Evolutionary conservation across 2,329 filamentous ascomycete species (phyloP), one percentile per base, ranked within the genome.

Genomic region (Fusarium pseudoanthophilum): DNA sequence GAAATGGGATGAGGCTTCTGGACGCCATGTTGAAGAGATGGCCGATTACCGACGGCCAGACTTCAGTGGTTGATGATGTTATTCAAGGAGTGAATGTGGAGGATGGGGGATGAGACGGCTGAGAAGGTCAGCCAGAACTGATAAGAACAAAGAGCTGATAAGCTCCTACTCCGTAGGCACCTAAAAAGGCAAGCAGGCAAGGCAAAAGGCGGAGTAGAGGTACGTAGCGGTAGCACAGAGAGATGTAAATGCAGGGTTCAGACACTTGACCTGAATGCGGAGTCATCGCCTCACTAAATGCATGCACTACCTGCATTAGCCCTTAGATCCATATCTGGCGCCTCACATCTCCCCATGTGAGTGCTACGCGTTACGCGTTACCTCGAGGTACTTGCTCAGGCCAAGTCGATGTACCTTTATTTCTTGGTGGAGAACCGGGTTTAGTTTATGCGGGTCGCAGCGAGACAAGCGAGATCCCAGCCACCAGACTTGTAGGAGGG

Each of bases 1-100:
- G 87, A 79, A 98, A 89, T 42, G 95, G 95, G 68, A 98, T 89
- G 62, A 94, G 81, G 42, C 89, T 89, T 81, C 89, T 90, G 75
- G 89, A 87, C 76, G 92, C 88, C 93, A 97, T 97, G 61, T 69
- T 67, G 69, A 60, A 65, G 60, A 46, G 58, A 46, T n/a, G 48
- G 37, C 51, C 46, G 46, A 48, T 61, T 30, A 53, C 55, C 28
- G 48, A 39, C 40, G 53, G 57, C 49, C 60, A 58, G 28, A n/a
- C 55, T 42, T 60, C 42, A 51, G 40, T 56, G 26, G 40, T 60
- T 60, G 65, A 57, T 59, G 66, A 65, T 65, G 40, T 36, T 74
- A n/a, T 46, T 45, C 26, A 24, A 67, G 60, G 39, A 40, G 34
- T 45, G 37, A 45, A 52, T 49, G 49, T 52, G 58, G 18, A 51